phyloP scores from a whole-genome alignment of 2,329 filamentous ascomycete species.

The Biscogniauxia sp. region DNA sequence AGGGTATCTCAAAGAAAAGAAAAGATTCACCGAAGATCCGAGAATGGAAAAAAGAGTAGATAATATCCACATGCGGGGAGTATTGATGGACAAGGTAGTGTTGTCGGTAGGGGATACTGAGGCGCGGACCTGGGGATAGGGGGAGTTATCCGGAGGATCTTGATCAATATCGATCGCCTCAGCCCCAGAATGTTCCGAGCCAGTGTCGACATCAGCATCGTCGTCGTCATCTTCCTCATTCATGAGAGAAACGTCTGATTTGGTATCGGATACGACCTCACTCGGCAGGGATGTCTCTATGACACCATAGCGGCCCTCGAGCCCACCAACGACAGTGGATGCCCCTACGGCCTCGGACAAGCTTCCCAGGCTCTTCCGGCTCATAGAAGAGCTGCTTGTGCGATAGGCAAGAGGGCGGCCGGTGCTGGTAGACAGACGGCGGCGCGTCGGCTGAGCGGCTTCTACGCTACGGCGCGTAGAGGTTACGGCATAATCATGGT shows the following conservation, averaged over 20 bases:
- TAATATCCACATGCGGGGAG: conserved; percentile 81
- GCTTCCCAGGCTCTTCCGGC: conserved; percentile 25
- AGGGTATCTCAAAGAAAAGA: conserved; percentile 87
- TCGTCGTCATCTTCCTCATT: conserved; percentile 32
- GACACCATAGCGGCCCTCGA: conserved; percentile 54
- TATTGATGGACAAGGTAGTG: conserved; percentile 76
- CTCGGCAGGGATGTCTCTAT: conserved; percentile 46
- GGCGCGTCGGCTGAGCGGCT: conserved; percentile 20
- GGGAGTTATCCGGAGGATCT: conserved; percentile 65
- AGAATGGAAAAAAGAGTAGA: conserved; percentile 78
- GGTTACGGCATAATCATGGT: conserved; percentile 25
- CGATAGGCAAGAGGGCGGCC: conserved; percentile 22
- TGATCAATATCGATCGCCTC: conserved; percentile 37
- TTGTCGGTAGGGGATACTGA: conserved; percentile 77
- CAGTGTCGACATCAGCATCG: conserved; percentile 35
- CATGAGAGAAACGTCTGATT: conserved; percentile 31
- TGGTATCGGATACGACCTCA: conserved; percentile 43
- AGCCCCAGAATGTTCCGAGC: conserved; percentile 23
- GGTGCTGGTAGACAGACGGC: conserved; percentile 25
- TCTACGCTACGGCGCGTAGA: conserved; percentile 25
- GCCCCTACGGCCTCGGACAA: conserved; percentile 51
- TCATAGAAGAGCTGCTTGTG: conserved; percentile 29
- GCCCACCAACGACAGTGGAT: conserved; percentile 49
- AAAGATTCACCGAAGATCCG: conserved; percentile 80
- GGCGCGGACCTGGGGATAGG: conserved; percentile 76